Percentiles rank a stretch among this genome's conserved stretches.
These are phyloP conservation scores for Rhizopus delemar DNA, from an alignment of 371 early-diverging fungal genomes.

Conservation along the genomic window DNA sequence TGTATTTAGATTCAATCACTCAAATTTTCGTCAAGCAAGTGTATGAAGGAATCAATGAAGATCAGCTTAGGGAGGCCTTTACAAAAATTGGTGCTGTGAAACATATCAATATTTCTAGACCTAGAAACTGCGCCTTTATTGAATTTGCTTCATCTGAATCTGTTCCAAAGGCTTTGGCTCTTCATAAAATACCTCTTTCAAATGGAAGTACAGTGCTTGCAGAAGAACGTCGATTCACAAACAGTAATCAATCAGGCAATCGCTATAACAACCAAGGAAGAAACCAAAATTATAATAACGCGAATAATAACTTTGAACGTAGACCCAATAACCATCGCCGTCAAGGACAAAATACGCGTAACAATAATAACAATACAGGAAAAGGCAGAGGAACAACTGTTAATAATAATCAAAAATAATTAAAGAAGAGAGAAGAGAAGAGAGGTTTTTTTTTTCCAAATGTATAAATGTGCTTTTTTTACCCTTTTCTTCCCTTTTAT, in stretches of 20 bases:
- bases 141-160: conserved; percentile 38
- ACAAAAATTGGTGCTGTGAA: conserved; percentile 44
- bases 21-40: conserved; percentile 47
- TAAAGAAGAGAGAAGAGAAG: neutral
- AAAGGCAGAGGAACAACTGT: neutral
- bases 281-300: conserved; percentile 1
- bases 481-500: too few relatives aligned
- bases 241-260: neutral
- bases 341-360: conserved; percentile 2
- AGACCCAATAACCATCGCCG: conserved; percentile 8
- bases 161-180: conserved; percentile 44
- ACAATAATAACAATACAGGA: neutral
- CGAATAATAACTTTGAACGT: neutral
- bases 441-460: neutral
- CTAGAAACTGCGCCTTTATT: conserved; percentile 37
- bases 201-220: conserved; percentile 30
- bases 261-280: conserved; percentile 11
- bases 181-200: conserved; percentile 28
- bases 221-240: conserved; percentile 44
- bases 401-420: conserved; percentile 5
- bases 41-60: conserved; percentile 28
- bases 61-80: conserved; percentile 41
- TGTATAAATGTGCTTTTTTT: neutral
- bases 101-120: conserved; percentile 21
- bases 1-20: conserved; percentile 15